Evolutionary conservation across 2,329 filamentous ascomycete species (phyloP).

Genomic region (Neonectria hederae): DNA sequence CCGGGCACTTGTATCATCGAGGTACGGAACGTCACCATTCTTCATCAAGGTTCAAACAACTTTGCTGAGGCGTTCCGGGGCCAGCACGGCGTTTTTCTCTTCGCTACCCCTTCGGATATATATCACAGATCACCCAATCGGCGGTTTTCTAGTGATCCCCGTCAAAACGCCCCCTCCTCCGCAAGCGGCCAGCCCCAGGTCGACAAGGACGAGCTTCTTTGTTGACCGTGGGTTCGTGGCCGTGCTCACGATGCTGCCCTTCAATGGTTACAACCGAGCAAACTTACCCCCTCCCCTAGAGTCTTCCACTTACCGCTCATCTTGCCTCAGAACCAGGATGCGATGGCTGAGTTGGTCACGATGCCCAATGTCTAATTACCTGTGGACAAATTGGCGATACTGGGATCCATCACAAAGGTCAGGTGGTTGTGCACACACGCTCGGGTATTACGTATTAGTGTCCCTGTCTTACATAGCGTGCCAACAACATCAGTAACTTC

Average conservation of each 20-base stretch:
- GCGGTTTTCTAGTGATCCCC: slow-evolving; percentile 22
- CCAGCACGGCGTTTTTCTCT: slow-evolving; percentile 10
- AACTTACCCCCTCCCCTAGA: background rate
- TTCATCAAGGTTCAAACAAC: slow-evolving; percentile 16
- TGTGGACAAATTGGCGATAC: slow-evolving; percentile 30
- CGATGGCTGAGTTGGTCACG: slow-evolving; percentile 36
- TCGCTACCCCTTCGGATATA: slow-evolving; percentile 1
- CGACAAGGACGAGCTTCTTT: background rate
- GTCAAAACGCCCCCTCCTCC: slow-evolving; percentile 10
- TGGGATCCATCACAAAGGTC: slow-evolving; percentile 38
- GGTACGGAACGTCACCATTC: background rate
- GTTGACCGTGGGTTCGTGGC: background rate
- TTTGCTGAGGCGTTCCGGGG: slow-evolving; percentile 17
- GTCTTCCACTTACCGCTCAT: slow-evolving; percentile 6
- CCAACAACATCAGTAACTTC: slow-evolving; percentile 2
- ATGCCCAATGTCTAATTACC: slow-evolving; percentile 42
- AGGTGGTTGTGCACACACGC: slow-evolving; percentile 35
- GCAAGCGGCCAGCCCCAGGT: too few species aligned
- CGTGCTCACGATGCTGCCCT: slow-evolving; percentile 1
- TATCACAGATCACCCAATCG: slow-evolving; percentile 33
- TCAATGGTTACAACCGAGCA: slow-evolving; percentile 1
- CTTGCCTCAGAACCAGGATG: slow-evolving; percentile 7
- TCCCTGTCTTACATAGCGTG: slow-evolving; percentile 19
- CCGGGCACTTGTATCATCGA: background rate
- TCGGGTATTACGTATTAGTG: slow-evolving; percentile 43